phyloP scores from a whole-genome alignment of 495 filamentous ascomycete genomes.

The Cercophora newfieldiana region DNA sequence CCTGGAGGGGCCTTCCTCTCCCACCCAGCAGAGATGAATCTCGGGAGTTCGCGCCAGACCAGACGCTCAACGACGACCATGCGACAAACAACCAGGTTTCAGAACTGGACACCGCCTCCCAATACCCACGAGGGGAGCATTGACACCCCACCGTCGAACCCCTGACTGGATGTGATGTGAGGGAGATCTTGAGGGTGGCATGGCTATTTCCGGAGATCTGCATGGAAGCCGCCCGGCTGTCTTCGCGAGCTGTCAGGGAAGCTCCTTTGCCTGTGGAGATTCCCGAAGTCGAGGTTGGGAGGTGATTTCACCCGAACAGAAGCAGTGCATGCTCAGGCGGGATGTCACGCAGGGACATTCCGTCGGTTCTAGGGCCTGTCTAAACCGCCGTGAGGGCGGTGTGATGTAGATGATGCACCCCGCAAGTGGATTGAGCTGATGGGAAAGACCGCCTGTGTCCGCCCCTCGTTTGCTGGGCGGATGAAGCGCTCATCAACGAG shows the following conservation, averaged over 20 bases:
- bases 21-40: background rate
- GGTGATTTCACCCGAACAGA: slow-evolving; percentile 6
- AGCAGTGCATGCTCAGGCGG: background rate
- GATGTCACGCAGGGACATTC: background rate
- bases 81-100: slow-evolving; percentile 5
- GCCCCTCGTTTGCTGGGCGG: background rate
- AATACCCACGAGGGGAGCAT: background rate
- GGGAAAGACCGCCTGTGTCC: background rate
- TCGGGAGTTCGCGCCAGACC: background rate
- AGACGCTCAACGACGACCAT: background rate
- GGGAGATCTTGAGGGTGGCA: background rate
- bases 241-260: slow-evolving; percentile 1
- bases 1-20: background rate
- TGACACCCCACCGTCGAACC: background rate
- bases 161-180: background rate
- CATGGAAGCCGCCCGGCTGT: background rate
- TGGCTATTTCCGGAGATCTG: slow-evolving; percentile 14
- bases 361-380: background rate
- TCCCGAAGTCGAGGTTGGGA: background rate
- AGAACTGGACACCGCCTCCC: background rate
- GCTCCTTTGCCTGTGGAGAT: background rate
- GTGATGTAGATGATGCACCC: background rate
- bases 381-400: background rate
- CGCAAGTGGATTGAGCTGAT: background rate
- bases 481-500: background rate